Evolutionary conservation across 2,329 filamentous ascomycete species (phyloP), one percentile per base, ranked within the genome.

Genomic region (Sporothrix variecibatus): DNA sequence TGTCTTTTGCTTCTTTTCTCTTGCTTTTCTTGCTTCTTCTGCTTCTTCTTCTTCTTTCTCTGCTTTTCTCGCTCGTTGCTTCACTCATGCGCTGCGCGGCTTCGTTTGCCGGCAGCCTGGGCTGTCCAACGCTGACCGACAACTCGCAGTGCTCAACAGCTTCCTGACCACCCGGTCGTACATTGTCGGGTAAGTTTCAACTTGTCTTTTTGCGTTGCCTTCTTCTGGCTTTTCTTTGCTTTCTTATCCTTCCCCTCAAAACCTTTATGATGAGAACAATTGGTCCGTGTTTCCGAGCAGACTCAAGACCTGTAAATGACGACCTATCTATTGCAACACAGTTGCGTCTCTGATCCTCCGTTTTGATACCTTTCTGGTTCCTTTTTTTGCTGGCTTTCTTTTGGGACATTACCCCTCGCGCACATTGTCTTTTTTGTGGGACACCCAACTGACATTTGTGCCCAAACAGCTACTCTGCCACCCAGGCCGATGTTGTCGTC

Each of bases 401-500:
- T 12, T 12, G n/a, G n/a, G n/a, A n/a, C n/a, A n/a, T n/a, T 43
- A 43, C 40, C 11, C 38, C 38, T 38, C 38, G 38, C 40, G 11
- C 8, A 12, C 15, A 12, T 1, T 31, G 28, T 9, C 28, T 12
- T 28, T 43, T n/a, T 53, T 23, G 51, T 53, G 51, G 5, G 51
- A 11, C 23, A 23, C 9, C 51, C 23, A 46, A 26, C 51, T 8
- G 17, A 20, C 58, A n/a, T 11, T 28, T 56, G n/a, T 26, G 51
- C 51, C 23, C 9, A 1, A 58, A 70, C 76, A 90, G 86, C 77
- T 84, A 86, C 82, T 85, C 85, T 78, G 92, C 95, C 81, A 94
- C 94, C 80, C 96, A 99, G 89, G 96, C 96, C 86, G 96, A 99
- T 88, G 95, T 97, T 81, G 93, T 92, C 85, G 91, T 91, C 87